A percentile compares a stretch with the other conserved stretches of the same genome.
Conservation (phyloP, 768 basidiomycete genomes). For the Fomitopsis serialis region DNA sequence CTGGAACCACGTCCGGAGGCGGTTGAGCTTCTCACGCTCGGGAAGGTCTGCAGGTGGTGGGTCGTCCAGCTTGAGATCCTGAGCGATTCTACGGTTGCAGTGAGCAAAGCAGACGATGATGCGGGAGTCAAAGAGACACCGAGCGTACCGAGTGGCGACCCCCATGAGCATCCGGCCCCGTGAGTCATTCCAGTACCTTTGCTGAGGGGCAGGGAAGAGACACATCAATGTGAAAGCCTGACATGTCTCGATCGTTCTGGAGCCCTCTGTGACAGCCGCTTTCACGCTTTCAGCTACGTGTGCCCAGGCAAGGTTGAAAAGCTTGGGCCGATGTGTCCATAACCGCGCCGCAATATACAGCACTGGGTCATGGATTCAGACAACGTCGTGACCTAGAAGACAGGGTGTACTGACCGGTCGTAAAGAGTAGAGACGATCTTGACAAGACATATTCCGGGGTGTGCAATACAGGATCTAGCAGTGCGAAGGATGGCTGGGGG, state of each 20-base stretch:
- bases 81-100: constrained; percentile 47
- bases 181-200: constrained; percentile 56
- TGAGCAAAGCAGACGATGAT: too few species aligned
- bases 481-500: constrained; percentile 3
- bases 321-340: constrained; percentile 41
- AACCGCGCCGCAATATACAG: constrained; percentile 61
- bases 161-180: constrained; percentile 65
- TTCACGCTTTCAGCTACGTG: constrained; percentile 51
- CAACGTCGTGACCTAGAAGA: too few species aligned
- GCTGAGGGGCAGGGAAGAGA: constrained; percentile 51
- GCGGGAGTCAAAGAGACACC: neutral
- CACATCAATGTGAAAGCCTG: constrained; percentile 65
- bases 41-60: constrained; percentile 31
- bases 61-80: constrained; percentile 59
- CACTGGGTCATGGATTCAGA: constrained; percentile 27
- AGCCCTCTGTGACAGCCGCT: constrained; percentile 42
- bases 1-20: constrained; percentile 64
- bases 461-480: constrained; percentile 45
- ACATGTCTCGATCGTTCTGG: constrained; percentile 54
- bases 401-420: constrained; percentile 38
- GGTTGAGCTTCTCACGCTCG: constrained; percentile 44
- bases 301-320: constrained; percentile 32
- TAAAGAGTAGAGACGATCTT: constrained; percentile 46
- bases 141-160: constrained; percentile 48
- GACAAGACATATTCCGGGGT: constrained; percentile 42